Conservation (phyloP, 441 rosid species). For the Corymbia citriodora region DNA sequence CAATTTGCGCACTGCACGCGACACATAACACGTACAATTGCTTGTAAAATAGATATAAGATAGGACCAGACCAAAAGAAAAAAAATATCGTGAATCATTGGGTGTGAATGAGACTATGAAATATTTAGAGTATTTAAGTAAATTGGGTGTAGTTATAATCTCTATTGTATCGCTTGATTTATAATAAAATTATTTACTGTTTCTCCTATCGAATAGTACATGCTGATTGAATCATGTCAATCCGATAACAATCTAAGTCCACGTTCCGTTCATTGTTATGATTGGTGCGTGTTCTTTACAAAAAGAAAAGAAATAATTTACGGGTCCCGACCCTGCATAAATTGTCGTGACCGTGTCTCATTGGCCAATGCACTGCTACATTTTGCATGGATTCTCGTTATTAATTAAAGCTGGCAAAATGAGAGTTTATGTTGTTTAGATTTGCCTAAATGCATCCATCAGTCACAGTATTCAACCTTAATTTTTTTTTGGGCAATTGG, state of each 20-base stretch:
- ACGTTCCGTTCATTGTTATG: background rate
- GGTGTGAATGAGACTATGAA: background rate
- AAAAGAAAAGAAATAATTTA: background rate
- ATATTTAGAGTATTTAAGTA: fast-evolving
- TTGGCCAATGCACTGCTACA: background rate
- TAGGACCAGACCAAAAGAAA: too few relatives aligned
- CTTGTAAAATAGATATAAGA: too few relatives aligned
- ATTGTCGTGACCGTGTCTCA: background rate
- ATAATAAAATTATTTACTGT: background rate
- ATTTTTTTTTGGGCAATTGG: background rate
- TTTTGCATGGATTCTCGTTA: background rate
- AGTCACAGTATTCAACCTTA: background rate
- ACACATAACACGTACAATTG: too few relatives aligned
- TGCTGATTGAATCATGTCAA: background rate
- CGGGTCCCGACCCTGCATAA: background rate
- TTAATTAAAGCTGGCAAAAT: background rate
- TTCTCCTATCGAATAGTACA: fast-evolving
- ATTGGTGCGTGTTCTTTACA: background rate
- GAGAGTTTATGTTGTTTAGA: background rate
- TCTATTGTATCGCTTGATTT: background rate
- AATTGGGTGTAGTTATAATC: background rate
- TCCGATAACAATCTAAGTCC: background rate
- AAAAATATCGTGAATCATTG: too few relatives aligned
- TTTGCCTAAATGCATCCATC: background rate
- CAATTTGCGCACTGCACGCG: too few relatives aligned